These are phyloP conservation scores for Colletotrichum viniferum DNA, from an alignment of 2,329 filamentous ascomycete species.

Conservation along the genomic window DNA sequence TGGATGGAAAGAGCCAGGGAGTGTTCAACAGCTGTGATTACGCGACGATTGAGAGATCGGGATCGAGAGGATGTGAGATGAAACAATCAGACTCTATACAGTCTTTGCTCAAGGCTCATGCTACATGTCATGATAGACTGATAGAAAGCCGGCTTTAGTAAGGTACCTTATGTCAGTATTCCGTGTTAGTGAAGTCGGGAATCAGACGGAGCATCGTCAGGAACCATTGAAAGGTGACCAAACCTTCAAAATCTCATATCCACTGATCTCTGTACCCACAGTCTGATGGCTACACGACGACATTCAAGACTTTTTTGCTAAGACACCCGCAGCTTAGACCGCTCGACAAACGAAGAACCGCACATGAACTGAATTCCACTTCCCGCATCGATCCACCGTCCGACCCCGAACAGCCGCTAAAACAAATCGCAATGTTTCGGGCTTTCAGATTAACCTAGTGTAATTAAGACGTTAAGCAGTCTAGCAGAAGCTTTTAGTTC, in stretches of 20 bases:
- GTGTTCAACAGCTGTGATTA: neutral
- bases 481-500: neutral
- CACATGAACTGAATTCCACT: rapidly evolving
- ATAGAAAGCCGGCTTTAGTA: neutral
- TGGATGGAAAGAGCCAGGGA: rapidly evolving
- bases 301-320: no score
- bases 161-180: neutral
- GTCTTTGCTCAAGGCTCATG: neutral
- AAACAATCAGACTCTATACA: neutral
- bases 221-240: no score
- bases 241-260: no score
- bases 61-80: neutral
- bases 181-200: neutral
- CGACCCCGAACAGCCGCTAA: neutral
- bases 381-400: neutral
- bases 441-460: neutral
- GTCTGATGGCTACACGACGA: no score
- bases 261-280: no score
- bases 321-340: no score
- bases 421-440: neutral
- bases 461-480: neutral
- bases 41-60: neutral
- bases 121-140: neutral
- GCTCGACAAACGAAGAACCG: no score
- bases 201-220: no score